These are phyloP conservation scores for Hypoxylon sp. DNA, from an alignment of 2,329 filamentous ascomycete genomes.

Conservation along the genomic window DNA sequence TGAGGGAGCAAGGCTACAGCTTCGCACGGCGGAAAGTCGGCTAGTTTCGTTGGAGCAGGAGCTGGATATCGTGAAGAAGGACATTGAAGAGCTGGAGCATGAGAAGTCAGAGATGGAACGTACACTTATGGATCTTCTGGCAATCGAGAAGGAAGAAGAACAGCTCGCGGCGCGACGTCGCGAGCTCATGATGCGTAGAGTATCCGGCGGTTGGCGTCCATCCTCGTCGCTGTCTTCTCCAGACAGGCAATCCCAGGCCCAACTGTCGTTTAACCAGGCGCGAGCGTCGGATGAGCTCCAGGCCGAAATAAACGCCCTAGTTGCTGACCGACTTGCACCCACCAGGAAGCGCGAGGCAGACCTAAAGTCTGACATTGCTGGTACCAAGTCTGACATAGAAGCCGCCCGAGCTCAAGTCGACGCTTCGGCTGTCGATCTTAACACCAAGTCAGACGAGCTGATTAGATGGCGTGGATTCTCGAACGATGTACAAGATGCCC, in stretches of 20 bases:
- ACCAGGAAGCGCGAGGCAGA: slow-evolving; percentile 1
- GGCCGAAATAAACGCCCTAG: slow-evolving; percentile 9
- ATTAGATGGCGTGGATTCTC: slow-evolving; percentile 28
- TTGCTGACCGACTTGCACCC: slow-evolving; percentile 9
- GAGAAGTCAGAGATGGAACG: slow-evolving; percentile 21
- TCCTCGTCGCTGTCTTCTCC: slow-evolving; percentile 9
- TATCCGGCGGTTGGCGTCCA: slow-evolving; percentile 9
- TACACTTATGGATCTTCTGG: slow-evolving; percentile 11
- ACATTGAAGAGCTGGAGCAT: slow-evolving; percentile 10
- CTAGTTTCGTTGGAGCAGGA: slow-evolving; percentile 14
- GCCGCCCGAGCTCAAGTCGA: slow-evolving; percentile 7
- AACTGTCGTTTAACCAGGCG: not conserved
- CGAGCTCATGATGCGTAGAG: slow-evolving; percentile 17
- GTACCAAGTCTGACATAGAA: slow-evolving; percentile 12
- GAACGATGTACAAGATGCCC: slow-evolving; percentile 22
- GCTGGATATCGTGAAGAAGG: slow-evolving; percentile 5
- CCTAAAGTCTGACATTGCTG: slow-evolving; percentile 4
- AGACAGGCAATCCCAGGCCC: not conserved
- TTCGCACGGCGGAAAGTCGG: slow-evolving; percentile 5
- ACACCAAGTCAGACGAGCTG: slow-evolving; percentile 21
- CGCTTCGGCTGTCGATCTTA: slow-evolving; percentile 11
- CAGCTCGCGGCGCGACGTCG: slow-evolving; percentile 19
- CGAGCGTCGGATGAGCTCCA: slow-evolving; percentile 10
- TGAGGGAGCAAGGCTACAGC: slow-evolving; percentile 18
- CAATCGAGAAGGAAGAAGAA: slow-evolving; percentile 25